A percentile compares a stretch with the other conserved stretches of the same genome.
Conservation (phyloP, 306 rosid genomes). For the Lathyrus tuberosus region DNA sequence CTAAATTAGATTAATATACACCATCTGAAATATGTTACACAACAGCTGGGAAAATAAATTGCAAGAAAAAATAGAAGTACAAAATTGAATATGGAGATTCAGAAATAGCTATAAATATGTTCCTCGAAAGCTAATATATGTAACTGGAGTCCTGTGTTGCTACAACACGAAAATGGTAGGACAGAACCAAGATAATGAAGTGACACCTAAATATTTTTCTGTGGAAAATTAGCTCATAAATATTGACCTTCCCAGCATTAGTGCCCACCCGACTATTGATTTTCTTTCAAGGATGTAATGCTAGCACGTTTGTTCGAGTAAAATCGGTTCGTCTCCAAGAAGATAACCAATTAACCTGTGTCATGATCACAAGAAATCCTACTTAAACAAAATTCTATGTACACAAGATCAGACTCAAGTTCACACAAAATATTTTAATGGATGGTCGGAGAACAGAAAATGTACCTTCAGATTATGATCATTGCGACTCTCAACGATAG, state of each 20-base stretch:
- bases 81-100: not conserved
- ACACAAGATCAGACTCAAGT: not conserved
- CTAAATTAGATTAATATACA: no score
- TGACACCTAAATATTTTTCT: not conserved
- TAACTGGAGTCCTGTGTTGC: not conserved
- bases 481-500: conserved; percentile 11
- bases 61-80: not conserved
- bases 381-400: conserved; percentile 10
- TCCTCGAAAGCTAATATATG: not conserved
- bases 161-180: conserved; percentile 3
- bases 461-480: conserved; percentile 3
- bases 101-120: not conserved
- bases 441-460: conserved; percentile 1
- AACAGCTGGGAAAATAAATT: no score
- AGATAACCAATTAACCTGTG: conserved; percentile 27
- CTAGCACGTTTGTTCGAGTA: not conserved
- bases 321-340: conserved; percentile 5
- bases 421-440: not conserved
- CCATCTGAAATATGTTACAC: no score
- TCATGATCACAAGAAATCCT: conserved; percentile 19
- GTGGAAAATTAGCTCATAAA: conserved; percentile 3
- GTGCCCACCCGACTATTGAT: not conserved
- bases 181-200: not conserved
- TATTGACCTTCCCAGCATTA: not conserved
- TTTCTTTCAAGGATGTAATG: not conserved